Conservation (phyloP, 495 filamentous ascomycete species). For the Xylaria grammica region DNA sequence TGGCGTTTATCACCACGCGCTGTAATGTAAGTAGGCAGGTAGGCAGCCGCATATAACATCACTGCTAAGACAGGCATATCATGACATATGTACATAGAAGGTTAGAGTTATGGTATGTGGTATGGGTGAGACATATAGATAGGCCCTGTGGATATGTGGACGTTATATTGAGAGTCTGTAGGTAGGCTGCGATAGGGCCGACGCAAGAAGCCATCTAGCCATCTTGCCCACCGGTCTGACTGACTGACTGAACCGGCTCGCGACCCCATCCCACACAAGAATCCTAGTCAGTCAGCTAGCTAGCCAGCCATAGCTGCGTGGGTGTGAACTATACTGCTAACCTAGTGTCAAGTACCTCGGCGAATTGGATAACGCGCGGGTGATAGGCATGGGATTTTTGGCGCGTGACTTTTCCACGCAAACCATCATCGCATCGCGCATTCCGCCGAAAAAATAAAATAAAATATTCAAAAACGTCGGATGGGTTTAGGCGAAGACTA, state of each 20-base stretch:
- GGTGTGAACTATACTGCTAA: conserved; percentile 8
- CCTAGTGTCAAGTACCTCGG: too few species aligned
- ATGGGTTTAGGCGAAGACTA: not conserved
- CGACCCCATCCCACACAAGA: not conserved
- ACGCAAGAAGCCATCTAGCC: conserved; percentile 6
- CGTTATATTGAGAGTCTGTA: not conserved
- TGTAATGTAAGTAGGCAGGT: not conserved
- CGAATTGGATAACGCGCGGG: too few species aligned
- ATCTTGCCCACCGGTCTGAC: not conserved
- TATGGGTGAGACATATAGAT: not conserved
- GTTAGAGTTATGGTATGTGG: too few species aligned
- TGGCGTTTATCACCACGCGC: too few species aligned
- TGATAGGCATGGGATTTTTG: too few species aligned
- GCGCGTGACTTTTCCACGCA: too few species aligned
- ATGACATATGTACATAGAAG: not conserved
- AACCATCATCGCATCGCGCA: too few species aligned
- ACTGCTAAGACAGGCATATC: too few species aligned
- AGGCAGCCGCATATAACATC: not conserved
- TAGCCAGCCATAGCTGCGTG: not conserved
- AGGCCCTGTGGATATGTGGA: not conserved
- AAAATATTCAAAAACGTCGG: too few species aligned
- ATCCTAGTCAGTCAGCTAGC: too few species aligned
- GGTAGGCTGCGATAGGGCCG: not conserved
- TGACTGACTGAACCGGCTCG: too few species aligned
- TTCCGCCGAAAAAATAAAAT: too few species aligned